Percentiles rank a stretch among this genome's conserved stretches.
Conservation (phyloP, 225 moss, liverwort and hornwort species). For the Straminergon stramineum region DNA sequence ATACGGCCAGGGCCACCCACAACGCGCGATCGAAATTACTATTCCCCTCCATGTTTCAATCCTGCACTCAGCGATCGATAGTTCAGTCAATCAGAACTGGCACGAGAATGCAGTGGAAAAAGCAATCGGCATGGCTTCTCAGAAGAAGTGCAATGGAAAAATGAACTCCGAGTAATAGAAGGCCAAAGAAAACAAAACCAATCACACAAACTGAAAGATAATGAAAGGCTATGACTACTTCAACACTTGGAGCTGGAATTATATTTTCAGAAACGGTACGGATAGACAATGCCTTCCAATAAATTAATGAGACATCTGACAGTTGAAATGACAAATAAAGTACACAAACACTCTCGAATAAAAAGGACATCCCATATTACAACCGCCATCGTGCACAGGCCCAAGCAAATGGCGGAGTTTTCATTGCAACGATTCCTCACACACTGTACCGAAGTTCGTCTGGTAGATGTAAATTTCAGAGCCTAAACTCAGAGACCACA, state of each 20-base stretch:
- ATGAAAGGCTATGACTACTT: neutral
- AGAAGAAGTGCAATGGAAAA: neutral
- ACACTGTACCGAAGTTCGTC: neutral
- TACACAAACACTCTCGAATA: neutral
- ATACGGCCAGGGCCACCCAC: constrained; percentile 76
- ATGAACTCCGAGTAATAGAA: neutral
- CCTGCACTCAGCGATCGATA: constrained; percentile 25
- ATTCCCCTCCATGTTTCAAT: constrained; percentile 75
- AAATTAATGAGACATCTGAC: neutral
- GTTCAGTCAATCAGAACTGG: neutral
- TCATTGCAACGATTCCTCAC: neutral
- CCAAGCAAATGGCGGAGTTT: neutral
- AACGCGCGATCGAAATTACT: constrained; percentile 51
- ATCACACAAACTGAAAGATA: neutral
- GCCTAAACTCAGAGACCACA: neutral
- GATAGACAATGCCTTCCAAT: neutral
- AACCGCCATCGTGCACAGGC: neutral
- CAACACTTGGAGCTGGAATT: neutral
- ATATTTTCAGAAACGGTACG: neutral
- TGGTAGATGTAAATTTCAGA: neutral
- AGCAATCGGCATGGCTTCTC: neutral
- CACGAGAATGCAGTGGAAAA: neutral
- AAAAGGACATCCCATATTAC: neutral
- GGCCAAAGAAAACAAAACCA: neutral
- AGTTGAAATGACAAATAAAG: neutral